Evolutionary conservation across 2,329 filamentous ascomycete genomes (phyloP), one percentile per base, ranked within the genome.

Genomic region (Teratosphaeria pseudoeucalypti): DNA sequence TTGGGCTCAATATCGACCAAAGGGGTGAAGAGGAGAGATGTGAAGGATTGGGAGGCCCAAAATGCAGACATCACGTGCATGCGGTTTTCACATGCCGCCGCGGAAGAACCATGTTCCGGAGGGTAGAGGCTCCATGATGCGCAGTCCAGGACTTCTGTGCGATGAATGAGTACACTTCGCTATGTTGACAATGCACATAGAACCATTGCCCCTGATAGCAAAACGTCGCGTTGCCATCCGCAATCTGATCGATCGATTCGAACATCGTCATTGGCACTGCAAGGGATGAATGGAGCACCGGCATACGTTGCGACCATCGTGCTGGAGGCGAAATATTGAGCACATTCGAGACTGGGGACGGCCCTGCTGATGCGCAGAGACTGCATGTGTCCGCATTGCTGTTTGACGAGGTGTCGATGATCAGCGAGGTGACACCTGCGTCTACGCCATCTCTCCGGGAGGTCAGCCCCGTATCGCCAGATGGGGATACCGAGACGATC

Each of bases 371-470:
- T 14, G 56, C 37, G 29, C 60, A 62, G 11, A 58, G 61, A 27
- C 60, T 71, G 52, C 61, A 62, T n/a, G 34, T 71, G 3, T 68
- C 69, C 1, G 66, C 64, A 7, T 55, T 70, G 14, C 52, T 70
- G 10, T 56, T 70, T 34, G 69, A 71, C 54, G 52, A 56, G 3
- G 64, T 70, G n/a, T 11, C 61, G 16, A 43, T 62, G 5, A 59
- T 67, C 32, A 64, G 64, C 52, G 66, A 66, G 29, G 59, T 63
- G 10, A 67, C 67, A n/a, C 64, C 66, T 26, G 60, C 63, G n/a
- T 60, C 66, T 3, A 66, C 67, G 14, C 64, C 68, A 5, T 58
- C 43, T 12, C 9, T 23, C 16, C 37, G 43, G 7, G 56, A 34
- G n/a, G 9, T 47, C 19, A 52, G 52, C 53, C 16, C 57, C 1